Conservation (phyloP, 345 rosid species). For the Aquilaria yunnanensis region DNA sequence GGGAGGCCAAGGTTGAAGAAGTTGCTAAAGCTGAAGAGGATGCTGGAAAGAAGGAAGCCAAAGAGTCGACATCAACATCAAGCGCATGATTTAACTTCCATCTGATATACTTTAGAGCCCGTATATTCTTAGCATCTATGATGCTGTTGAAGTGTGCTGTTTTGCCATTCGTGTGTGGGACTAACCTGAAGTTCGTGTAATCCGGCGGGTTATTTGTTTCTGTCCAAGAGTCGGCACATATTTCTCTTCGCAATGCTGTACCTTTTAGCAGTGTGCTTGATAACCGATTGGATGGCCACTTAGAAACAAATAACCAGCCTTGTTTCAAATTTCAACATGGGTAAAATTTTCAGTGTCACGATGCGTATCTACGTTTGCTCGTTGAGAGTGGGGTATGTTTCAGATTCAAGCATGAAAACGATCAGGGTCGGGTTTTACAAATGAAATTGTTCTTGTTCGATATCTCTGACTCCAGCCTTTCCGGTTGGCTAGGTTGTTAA, state of each 20-base stretch:
- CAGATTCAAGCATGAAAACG: too few relatives aligned
- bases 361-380: too few relatives aligned
- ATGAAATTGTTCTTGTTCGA: too few relatives aligned
- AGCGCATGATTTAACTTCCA: conserved; percentile 15
- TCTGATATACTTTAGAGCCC: not conserved
- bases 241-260: conserved; percentile 11
- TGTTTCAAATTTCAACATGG: too few relatives aligned
- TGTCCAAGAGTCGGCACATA: not conserved
- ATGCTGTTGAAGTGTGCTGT: conserved; percentile 6
- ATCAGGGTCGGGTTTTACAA: too few relatives aligned
- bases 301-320: too few relatives aligned
- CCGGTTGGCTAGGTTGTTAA: too few relatives aligned
- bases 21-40: conserved; percentile 8
- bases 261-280: not conserved
- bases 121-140: conserved; percentile 6
- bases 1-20: conserved; percentile 6
- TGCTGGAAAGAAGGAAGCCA: conserved; percentile 12
- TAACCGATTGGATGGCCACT: not conserved
- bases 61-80: conserved; percentile 9
- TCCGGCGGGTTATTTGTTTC: conserved; percentile 1
- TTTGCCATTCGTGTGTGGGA: conserved; percentile 9
- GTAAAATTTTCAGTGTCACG: too few relatives aligned
- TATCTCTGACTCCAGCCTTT: too few relatives aligned
- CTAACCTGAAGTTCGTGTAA: not conserved
- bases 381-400: too few relatives aligned